Conservation (phyloP, 176 grass and related monocot genomes). For the Aegilops speltoides region DNA sequence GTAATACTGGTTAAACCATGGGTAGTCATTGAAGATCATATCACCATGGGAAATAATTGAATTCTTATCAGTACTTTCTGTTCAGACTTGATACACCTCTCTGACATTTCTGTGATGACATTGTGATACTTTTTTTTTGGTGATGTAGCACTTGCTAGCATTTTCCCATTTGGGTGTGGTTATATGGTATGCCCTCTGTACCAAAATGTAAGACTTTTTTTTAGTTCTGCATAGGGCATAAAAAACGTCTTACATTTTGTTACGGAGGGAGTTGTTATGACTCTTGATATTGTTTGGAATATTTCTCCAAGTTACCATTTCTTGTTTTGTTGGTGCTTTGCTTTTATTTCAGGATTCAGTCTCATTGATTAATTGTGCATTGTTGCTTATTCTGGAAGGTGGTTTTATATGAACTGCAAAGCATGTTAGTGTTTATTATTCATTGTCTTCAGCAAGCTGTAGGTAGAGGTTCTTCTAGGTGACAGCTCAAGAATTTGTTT, state of each 20-base stretch:
- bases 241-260: no score
- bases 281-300: background rate
- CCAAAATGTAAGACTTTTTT: no score
- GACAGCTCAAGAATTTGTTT: slow-evolving; percentile 12
- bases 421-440: background rate
- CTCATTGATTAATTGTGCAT: background rate
- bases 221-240: no score
- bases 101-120: slow-evolving; percentile 4
- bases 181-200: no score
- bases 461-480: background rate
- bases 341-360: background rate
- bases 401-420: background rate
- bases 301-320: background rate
- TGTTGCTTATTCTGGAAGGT: slow-evolving; percentile 15
- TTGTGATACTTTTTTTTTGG: background rate
- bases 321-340: background rate
- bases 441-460: background rate
- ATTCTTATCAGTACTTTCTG: slow-evolving; percentile 7
- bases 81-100: slow-evolving; percentile 12
- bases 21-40: slow-evolving; percentile 20
- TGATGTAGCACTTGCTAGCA: slow-evolving; percentile 6
- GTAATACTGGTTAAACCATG: slow-evolving; percentile 25
- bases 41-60: slow-evolving; percentile 2
- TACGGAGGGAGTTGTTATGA: background rate
- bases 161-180: no score